phyloP scores from a whole-genome alignment of 176 grass and related monocot species.

The Secale cereale region DNA sequence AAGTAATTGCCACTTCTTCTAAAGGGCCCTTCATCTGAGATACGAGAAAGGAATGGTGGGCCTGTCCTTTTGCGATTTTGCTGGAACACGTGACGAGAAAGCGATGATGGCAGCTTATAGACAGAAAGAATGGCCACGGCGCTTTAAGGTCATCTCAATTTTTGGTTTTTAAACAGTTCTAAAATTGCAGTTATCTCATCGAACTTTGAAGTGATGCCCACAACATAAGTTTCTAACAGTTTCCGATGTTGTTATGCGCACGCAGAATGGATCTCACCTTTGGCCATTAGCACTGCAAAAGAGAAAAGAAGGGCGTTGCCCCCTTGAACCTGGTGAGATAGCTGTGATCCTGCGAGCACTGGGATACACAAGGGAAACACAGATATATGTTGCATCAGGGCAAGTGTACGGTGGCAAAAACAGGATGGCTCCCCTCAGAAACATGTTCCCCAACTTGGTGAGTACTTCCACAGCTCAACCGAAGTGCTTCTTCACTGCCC shows the following conservation, averaged over 20 bases:
- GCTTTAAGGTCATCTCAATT: constrained; percentile 62
- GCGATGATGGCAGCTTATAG: constrained; percentile 85
- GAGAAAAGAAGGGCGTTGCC: constrained; percentile 95
- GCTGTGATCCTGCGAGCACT: constrained; percentile 80
- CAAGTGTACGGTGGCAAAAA: constrained; percentile 96
- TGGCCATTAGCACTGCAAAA: constrained; percentile 85
- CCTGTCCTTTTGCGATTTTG: constrained; percentile 83
- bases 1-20: constrained; percentile 7
- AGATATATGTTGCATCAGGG: constrained; percentile 93
- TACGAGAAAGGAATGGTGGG: constrained; percentile 90
- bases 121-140: constrained; percentile 94
- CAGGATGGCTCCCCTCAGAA: constrained; percentile 83
- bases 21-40: constrained; percentile 82
- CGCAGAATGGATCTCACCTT: constrained; percentile 94
- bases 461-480: background rate
- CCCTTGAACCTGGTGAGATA: constrained; percentile 91
- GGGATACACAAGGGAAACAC: constrained; percentile 79
- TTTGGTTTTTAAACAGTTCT: background rate
- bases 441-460: constrained; percentile 99
- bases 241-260: background rate
- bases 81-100: constrained; percentile 73
- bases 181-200: background rate
- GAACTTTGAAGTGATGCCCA: background rate
- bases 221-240: background rate
- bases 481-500: no score